Evolutionary conservation across 2,329 filamentous ascomycete genomes (phyloP).

Genomic region (Talaromyces sp.): DNA sequence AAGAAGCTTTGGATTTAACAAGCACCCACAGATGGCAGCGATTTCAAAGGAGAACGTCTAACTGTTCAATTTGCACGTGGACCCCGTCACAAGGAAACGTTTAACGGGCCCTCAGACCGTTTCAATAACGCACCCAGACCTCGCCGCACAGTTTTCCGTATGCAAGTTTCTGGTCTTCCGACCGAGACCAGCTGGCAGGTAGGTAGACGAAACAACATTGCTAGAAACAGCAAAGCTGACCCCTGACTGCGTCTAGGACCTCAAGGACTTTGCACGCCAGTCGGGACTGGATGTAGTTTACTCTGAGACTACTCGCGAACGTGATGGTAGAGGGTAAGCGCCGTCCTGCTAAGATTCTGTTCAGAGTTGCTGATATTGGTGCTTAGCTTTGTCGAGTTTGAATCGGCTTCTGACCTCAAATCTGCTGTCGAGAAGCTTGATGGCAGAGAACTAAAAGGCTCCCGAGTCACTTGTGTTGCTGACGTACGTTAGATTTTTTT

Average conservation of each 20-base stretch:
- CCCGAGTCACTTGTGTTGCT: slow-evolving; percentile 74
- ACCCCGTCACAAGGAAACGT: slow-evolving; percentile 63
- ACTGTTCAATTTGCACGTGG: slow-evolving; percentile 98
- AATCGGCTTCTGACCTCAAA: slow-evolving; percentile 82
- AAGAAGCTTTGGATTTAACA: neutral
- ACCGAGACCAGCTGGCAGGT: slow-evolving; percentile 99
- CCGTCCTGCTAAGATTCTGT: slow-evolving; percentile 14
- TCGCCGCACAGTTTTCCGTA: slow-evolving; percentile 88
- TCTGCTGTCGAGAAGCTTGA: slow-evolving; percentile 94
- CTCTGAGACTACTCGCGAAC: slow-evolving; percentile 89
- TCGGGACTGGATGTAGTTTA: slow-evolving; percentile 97
- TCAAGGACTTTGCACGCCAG: slow-evolving; percentile 98
- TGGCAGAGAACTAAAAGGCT: slow-evolving; percentile 85
- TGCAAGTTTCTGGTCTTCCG: slow-evolving; percentile 92
- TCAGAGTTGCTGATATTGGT: slow-evolving; percentile 19
- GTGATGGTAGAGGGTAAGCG: slow-evolving; percentile 83
- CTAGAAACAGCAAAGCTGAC: slow-evolving; percentile 24
- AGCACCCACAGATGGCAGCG: slow-evolving; percentile 69
- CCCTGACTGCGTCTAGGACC: slow-evolving; percentile 80
- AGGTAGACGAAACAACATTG: slow-evolving; percentile 49
- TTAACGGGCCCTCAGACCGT: slow-evolving; percentile 58
- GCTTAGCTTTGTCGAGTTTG: slow-evolving; percentile 90
- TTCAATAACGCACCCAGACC: slow-evolving; percentile 63
- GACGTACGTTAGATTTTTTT: slow-evolving; percentile 60
- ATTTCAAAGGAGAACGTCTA: slow-evolving; percentile 95